Conservation (phyloP, 192 early-diverging fungal species). For the Bifiguratus adelaidae region DNA sequence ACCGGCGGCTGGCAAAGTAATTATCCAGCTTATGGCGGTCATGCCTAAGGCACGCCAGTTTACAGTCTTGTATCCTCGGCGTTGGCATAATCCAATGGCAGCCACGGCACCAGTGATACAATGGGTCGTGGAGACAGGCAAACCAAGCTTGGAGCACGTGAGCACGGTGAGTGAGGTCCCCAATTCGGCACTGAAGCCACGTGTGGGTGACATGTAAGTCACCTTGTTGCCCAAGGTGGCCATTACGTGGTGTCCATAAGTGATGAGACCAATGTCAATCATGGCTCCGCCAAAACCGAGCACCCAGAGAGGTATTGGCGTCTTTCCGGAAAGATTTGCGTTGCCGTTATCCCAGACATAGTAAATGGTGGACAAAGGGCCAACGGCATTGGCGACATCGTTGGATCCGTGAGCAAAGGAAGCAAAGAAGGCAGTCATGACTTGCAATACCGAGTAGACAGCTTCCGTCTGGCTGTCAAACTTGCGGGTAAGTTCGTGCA, state of each 20-base stretch:
- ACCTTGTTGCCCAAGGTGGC: constrained; percentile 71
- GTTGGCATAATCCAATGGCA: constrained; percentile 65
- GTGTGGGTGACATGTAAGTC: constrained; percentile 69
- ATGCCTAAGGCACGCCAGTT: constrained; percentile 69
- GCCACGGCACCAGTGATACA: constrained; percentile 73
- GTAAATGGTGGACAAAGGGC: constrained; percentile 68
- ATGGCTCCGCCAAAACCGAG: constrained; percentile 59
- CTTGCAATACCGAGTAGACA: constrained; percentile 75
- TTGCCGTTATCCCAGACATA: constrained; percentile 47
- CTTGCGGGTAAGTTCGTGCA: constrained; percentile 53
- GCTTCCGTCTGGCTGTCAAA: constrained; percentile 68
- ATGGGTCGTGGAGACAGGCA: constrained; percentile 79
- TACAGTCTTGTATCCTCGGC: constrained; percentile 40
- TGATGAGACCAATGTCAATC: constrained; percentile 66
- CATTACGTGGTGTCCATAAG: constrained; percentile 74
- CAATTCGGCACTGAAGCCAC: constrained; percentile 72
- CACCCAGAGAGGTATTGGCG: constrained; percentile 64
- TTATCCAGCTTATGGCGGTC: constrained; percentile 59
- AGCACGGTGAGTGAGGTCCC: constrained; percentile 69
- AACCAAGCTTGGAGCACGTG: constrained; percentile 64
- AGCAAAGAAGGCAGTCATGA: constrained; percentile 69
- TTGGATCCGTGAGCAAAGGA: constrained; percentile 82
- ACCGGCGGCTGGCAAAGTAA: constrained; percentile 66
- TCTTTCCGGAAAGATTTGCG: constrained; percentile 36
- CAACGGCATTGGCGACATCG: constrained; percentile 80